A percentile compares a stretch with the other conserved stretches of the same genome.
Evolutionary conservation across 116 monocot genomes (phyloP).

Genomic region (Cymodocea nodosa): DNA sequence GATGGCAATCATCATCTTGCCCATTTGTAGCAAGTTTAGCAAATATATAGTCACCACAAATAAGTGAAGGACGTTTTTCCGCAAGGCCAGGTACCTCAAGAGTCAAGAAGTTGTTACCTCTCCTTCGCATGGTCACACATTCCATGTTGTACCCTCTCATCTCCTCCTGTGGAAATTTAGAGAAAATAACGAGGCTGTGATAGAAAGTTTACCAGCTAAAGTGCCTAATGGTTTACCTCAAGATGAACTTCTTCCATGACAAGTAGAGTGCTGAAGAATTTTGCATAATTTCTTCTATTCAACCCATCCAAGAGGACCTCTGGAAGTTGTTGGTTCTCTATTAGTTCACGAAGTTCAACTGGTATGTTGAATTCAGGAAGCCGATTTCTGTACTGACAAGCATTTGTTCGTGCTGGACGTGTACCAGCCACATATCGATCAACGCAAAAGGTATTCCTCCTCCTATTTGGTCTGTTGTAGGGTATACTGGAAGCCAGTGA

Average conservation of each 20-base stretch:
- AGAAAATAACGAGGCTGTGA: not conserved
- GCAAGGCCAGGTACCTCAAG: constrained; percentile 86
- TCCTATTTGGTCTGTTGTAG: constrained; percentile 29
- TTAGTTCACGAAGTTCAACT: constrained; percentile 34
- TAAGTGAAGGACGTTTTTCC: constrained; percentile 84
- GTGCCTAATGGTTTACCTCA: constrained; percentile 36
- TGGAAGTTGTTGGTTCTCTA: constrained; percentile 49
- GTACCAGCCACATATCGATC: constrained; percentile 44
- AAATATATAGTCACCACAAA: constrained; percentile 65
- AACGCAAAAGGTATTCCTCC: constrained; percentile 24
- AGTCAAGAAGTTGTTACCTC: constrained; percentile 48
- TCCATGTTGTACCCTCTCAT: constrained; percentile 87
- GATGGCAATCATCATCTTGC: constrained; percentile 4
- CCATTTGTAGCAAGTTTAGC: constrained; percentile 21
- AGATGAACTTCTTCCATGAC: constrained; percentile 87
- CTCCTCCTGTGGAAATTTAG: constrained; percentile 36
- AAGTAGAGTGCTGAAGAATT: constrained; percentile 59
- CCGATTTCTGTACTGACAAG: constrained; percentile 13
- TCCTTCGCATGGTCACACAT: constrained; percentile 49
- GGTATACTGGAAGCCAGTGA: constrained; percentile 55
- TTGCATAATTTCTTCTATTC: constrained; percentile 35
- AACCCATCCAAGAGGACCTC: constrained; percentile 46
- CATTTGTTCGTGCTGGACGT: constrained; percentile 27
- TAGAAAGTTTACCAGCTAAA: not conserved
- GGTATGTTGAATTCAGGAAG: constrained; percentile 59